These are phyloP conservation scores for Tylopilus cervinicoccineus DNA, from an alignment of 768 basidiomycete genomes.

Conservation along the genomic window DNA sequence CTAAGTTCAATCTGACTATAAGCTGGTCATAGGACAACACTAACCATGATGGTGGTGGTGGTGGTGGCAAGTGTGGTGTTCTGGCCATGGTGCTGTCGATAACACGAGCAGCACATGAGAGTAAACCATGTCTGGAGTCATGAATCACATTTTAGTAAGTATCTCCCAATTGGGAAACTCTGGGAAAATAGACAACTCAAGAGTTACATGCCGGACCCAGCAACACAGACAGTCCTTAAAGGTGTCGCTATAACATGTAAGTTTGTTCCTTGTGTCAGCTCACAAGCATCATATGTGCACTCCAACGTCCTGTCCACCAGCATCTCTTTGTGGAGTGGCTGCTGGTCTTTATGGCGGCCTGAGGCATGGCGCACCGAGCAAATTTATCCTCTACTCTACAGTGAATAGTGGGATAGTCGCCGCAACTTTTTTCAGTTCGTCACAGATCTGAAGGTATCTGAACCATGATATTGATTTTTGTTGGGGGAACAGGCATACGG, in stretches of 20 bases:
- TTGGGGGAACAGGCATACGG: constrained; percentile 61
- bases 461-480: neutral
- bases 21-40: too few species aligned
- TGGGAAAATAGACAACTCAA: too few species aligned
- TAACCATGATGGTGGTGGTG: too few species aligned
- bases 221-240: constrained; percentile 44
- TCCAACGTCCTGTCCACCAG: constrained; percentile 39
- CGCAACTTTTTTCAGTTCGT: constrained; percentile 72
- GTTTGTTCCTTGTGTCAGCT: constrained; percentile 48
- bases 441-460: neutral
- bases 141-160: neutral
- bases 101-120: constrained; percentile 9
- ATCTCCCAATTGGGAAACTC: neutral
- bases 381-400: constrained; percentile 56
- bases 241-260: constrained; percentile 72
- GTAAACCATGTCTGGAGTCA: neutral
- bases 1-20: too few species aligned
- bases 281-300: constrained; percentile 12
- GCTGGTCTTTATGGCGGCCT: constrained; percentile 45
- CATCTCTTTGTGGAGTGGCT: constrained; percentile 47
- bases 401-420: constrained; percentile 71
- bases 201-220: constrained; percentile 28
- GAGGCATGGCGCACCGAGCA: constrained; percentile 43
- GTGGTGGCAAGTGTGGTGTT: constrained; percentile 11
- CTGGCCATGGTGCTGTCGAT: neutral